phyloP scores from a whole-genome alignment of 2,329 filamentous ascomycete species.

The Trichophaea hybrida region DNA sequence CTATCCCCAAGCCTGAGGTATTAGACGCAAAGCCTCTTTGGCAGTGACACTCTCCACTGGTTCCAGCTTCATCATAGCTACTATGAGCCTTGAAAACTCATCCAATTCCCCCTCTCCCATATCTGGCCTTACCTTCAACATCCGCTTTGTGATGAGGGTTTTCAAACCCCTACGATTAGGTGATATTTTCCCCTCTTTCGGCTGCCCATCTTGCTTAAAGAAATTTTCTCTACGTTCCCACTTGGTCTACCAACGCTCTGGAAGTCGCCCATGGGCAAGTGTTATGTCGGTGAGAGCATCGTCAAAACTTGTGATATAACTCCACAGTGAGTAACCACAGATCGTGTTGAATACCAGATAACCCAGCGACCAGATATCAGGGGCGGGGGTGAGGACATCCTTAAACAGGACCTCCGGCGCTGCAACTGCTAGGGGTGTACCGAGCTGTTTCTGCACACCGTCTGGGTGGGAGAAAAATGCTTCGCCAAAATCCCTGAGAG shows the following conservation, averaged over 20 bases:
- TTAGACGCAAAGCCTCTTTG: slow-evolving; percentile 40
- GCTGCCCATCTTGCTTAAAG: slow-evolving; percentile 52
- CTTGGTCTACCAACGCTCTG: slow-evolving; percentile 41
- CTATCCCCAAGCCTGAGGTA: neutral
- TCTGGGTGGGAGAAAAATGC: neutral
- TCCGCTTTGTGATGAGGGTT: neutral
- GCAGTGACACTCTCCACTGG: slow-evolving; percentile 67
- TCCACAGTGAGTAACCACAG: neutral
- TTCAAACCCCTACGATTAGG: slow-evolving; percentile 55
- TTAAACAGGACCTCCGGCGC: slow-evolving; percentile 2
- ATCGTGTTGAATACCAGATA: neutral
- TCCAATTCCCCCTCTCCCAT: slow-evolving; percentile 81
- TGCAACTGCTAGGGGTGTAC: neutral
- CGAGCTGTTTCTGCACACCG: neutral
- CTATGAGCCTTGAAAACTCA: neutral
- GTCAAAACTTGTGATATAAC: neutral
- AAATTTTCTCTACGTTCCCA: neutral
- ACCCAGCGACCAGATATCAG: neutral
- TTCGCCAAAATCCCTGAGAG: slow-evolving; percentile 1
- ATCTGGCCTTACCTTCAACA: slow-evolving; percentile 75
- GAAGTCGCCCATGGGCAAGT: slow-evolving; percentile 50
- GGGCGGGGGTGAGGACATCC: neutral
- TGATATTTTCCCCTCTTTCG: slow-evolving; percentile 81
- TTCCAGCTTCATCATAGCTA: slow-evolving; percentile 35
- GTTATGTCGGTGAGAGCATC: neutral